Evolutionary conservation across 2,329 filamentous ascomycete genomes (phyloP), one percentile per base, ranked within the genome.

Genomic region (Talaromyces piceae): DNA sequence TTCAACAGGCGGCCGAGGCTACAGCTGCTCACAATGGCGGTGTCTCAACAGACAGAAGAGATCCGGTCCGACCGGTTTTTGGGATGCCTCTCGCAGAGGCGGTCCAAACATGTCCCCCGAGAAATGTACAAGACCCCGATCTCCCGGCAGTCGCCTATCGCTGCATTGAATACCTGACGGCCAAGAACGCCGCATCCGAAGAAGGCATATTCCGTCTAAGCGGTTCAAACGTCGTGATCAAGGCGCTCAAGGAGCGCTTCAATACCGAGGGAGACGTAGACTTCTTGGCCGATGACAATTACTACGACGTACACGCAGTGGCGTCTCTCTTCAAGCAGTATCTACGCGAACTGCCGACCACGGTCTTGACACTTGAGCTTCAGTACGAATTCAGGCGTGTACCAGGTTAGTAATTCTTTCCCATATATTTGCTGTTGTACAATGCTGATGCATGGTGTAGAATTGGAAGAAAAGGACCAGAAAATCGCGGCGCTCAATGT

Each of bases 191-290:
- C 9, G 78, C 86, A 45, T 77, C 77, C 5, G 93, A 98, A 67
- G 93, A 98, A 69, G 93, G 93, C 41, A 95, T 98, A 39, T 98
- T 98, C 77, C 84, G 93, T 47, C 77, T 98, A 39, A 97, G 91
- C 67, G 93, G 93, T n/a, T 97, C 91, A 1, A 97, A 95, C 64
- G 81, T 94, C 50, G 85, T 95, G 46, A 95, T 98, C 71, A 95
- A 91, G 69, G 83, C 83, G 52, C 78, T 98, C 41, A 87, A 87
- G 55, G 91, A 97, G 66, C 84, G 91, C 2, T 98, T 98, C 74
- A 96, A 98, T 68, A 83, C 72, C 3, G 91, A 98, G 73, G 86
- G 91, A 43, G 93, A 98, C 64, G 80, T 98, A 57, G 89, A 95
- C 65, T 77, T 98, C 47, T 68, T 96, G 23, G 81, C 79, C 2